Base-by-base conservation (phyloP, 257 asterid species). In the Nyctanthes arbortristis region DNA sequence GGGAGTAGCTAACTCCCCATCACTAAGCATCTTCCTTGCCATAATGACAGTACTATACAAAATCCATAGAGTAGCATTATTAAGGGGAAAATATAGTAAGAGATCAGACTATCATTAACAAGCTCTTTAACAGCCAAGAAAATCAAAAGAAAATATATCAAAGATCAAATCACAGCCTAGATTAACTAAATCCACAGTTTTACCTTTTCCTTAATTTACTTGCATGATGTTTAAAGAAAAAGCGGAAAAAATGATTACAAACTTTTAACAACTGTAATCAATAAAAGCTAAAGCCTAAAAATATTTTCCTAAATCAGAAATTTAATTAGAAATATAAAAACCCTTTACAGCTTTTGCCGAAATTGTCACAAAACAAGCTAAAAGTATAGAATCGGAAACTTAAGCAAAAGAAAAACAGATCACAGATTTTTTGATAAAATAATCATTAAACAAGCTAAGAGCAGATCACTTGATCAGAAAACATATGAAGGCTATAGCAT, bases 1-100 rank as follows among this genome's bases (percentile, higher is more conserved):
- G 24, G 82, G 61, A 33, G 78, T 82, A 16, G 67, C 77, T 70
- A 84, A 73, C 77, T 83, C 89, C 24, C 90, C 97, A 78, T 93
- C 97, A 74, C 78, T 78, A 71, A 90, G 81, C 97, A 91, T 87
- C 88, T 93, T 93, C 79, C 98, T 85, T n/a, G 97, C 86, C 98
- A 93, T 93, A 74, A 65, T 63, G 36, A 62, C 55, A 67, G 68
- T 34, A 57, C 93, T 83, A 69, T 6, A 73, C 22, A 71, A 73
- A 28, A 7, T 40, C 64, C 67, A 72, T 56, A 71, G 36, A 66
- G 40, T 68, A 40, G 35, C n/a, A 22, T 67, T 5, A 45, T 62
- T 24, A 67, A 37, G 72, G 16, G n/a, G 58, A 29, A 12, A 47
- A 58, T 22, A 49, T 40, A 55, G 20, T 54, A 80, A 27, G 47